These are phyloP conservation scores for Beauveria caledonica DNA, from an alignment of 2,329 filamentous ascomycete species.

Conservation along the genomic window DNA sequence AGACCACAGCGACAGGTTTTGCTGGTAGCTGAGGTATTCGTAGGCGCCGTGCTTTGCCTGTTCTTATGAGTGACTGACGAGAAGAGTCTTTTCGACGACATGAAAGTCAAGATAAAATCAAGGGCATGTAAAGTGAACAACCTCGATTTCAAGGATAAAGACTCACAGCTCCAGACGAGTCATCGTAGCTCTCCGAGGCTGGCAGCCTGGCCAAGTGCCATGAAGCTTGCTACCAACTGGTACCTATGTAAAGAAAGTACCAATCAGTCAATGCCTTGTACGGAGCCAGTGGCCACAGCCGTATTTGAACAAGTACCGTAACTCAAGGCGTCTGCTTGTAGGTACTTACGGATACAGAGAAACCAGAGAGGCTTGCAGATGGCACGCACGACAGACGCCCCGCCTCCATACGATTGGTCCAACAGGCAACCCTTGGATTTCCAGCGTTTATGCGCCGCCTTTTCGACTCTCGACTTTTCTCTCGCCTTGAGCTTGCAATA, in stretches of 20 bases:
- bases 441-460: not conserved
- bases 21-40: too few species aligned
- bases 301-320: not conserved
- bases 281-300: not conserved
- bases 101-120: too few species aligned
- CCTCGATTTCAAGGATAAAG: not conserved
- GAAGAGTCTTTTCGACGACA: too few species aligned
- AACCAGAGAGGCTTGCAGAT: not conserved
- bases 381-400: not conserved
- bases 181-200: not conserved
- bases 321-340: not conserved
- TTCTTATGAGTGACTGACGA: too few species aligned
- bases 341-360: not conserved
- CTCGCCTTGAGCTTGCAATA: not conserved
- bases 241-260: too few species aligned
- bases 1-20: too few species aligned
- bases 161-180: not conserved
- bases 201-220: not conserved
- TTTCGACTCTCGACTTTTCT: not conserved
- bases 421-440: not conserved
- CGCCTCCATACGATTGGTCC: slow-evolving; percentile 7
- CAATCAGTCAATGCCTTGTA: too few species aligned
- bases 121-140: too few species aligned
- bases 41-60: too few species aligned
- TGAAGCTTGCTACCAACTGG: not conserved